Evolutionary conservation across 2,329 filamentous ascomycete species (phyloP).

Genomic region (Sporothrix phasma): DNA sequence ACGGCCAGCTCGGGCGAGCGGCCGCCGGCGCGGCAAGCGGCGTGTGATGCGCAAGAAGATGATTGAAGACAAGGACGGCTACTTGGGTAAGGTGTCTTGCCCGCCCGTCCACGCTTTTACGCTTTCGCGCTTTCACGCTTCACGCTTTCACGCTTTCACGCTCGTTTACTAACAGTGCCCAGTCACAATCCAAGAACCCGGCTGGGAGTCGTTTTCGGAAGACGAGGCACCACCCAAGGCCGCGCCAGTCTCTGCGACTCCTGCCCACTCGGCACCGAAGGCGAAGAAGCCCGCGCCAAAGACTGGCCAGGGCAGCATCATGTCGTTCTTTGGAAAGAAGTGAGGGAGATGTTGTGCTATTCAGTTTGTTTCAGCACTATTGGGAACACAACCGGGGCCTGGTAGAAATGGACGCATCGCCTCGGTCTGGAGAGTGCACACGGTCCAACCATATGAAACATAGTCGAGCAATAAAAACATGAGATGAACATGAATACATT

Average conservation of each 20-base stretch:
- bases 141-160: neutral
- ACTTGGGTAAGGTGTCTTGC: slow-evolving; percentile 56
- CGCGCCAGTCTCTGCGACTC: slow-evolving; percentile 21
- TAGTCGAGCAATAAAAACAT: too few species aligned
- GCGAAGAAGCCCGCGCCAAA: slow-evolving; percentile 50
- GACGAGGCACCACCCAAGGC: slow-evolving; percentile 57
- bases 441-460: too few species aligned
- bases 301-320: slow-evolving; percentile 66
- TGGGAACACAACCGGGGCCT: neutral
- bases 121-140: too few species aligned
- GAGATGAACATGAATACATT: neutral
- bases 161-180: neutral
- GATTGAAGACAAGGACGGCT: slow-evolving; percentile 78
- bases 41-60: slow-evolving; percentile 82
- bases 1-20: slow-evolving; percentile 40
- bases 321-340: slow-evolving; percentile 87
- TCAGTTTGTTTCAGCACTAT: neutral
- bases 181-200: slow-evolving; percentile 79
- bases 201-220: slow-evolving; percentile 90
- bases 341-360: slow-evolving; percentile 23
- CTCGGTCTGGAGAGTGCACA: neutral
- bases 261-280: slow-evolving; percentile 39
- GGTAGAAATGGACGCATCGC: neutral
- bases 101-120: neutral
- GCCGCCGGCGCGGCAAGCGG: slow-evolving; percentile 64